Conservation (phyloP, 2,329 filamentous ascomycete species). For the Chaetomium sp. region DNA sequence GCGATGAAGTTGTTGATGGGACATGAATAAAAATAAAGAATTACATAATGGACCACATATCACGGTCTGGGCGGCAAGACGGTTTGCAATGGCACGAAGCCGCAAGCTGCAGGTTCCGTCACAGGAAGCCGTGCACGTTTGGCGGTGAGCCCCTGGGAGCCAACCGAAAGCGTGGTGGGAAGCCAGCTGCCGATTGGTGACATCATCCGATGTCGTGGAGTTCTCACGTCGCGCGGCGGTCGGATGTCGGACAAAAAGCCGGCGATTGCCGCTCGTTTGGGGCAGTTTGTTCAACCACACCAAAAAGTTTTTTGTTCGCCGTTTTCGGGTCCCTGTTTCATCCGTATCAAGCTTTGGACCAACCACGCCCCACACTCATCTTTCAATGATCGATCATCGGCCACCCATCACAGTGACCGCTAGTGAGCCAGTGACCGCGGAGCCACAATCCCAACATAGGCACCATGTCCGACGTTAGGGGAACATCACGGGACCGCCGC, state of each 20-base stretch:
- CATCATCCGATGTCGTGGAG: constrained; percentile 7
- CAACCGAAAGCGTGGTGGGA: background rate
- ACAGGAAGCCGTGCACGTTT: no score
- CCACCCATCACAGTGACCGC: background rate
- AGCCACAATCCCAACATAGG: no score
- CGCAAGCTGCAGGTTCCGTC: no score
- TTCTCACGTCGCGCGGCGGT: no score
- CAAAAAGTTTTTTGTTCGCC: background rate
- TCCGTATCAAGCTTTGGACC: background rate
- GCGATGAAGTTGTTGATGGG: no score
- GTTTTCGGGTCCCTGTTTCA: background rate
- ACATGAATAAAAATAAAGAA: no score
- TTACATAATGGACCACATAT: no score
- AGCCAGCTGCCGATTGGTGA: constrained; percentile 9
- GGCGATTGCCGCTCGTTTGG: constrained; percentile 1
- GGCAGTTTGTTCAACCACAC: background rate
- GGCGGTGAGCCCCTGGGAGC: no score
- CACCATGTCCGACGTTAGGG: constrained; percentile 9
- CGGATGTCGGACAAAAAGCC: background rate
- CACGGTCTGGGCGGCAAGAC: no score
- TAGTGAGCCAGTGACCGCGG: no score
- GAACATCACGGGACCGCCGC: constrained; percentile 9
- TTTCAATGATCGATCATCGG: background rate
- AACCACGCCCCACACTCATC: background rate
- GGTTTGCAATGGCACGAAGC: no score